phyloP scores from a whole-genome alignment of 2,329 filamentous ascomycete species.

The Teratosphaeriaceae sp. region DNA sequence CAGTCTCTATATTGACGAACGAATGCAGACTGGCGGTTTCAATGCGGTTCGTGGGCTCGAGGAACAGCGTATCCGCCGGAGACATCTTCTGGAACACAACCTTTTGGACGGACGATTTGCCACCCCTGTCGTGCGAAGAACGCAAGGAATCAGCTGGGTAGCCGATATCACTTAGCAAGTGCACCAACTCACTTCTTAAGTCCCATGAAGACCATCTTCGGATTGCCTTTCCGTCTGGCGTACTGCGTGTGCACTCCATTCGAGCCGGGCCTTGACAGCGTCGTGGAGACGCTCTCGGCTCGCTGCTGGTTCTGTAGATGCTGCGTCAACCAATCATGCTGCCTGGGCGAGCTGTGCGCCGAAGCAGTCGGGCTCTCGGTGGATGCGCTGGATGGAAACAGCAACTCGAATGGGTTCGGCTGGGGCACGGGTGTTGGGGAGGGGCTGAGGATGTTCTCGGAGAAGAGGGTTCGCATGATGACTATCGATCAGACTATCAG shows the following conservation, averaged over 20 bases:
- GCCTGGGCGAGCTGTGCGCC: slow-evolving; percentile 20
- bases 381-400: slow-evolving; percentile 18
- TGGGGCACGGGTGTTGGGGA: slow-evolving; percentile 19
- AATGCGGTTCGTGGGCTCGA: slow-evolving; percentile 90
- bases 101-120: slow-evolving; percentile 96
- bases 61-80: slow-evolving; percentile 88
- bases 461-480: slow-evolving; percentile 28
- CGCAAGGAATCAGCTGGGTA: slow-evolving; percentile 3
- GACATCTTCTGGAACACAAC: slow-evolving; percentile 99
- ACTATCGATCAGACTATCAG: too few relatives aligned
- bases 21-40: slow-evolving; percentile 95
- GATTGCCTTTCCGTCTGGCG: slow-evolving; percentile 35
- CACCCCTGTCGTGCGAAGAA: slow-evolving; percentile 58
- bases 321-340: slow-evolving; percentile 26
- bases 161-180: too few relatives aligned
- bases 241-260: slow-evolving; percentile 7
- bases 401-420: slow-evolving; percentile 25
- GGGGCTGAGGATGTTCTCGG: slow-evolving; percentile 26
- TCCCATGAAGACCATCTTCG: slow-evolving; percentile 87
- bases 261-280: neutral
- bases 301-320: slow-evolving; percentile 21
- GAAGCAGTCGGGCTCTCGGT: slow-evolving; percentile 18
- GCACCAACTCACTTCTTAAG: slow-evolving; percentile 72
- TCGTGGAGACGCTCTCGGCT: slow-evolving; percentile 12
- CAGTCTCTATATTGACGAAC: slow-evolving; percentile 98